phyloP scores from a whole-genome alignment of 2,329 filamentous ascomycete genomes.

The Fusarium gaditjirri region DNA sequence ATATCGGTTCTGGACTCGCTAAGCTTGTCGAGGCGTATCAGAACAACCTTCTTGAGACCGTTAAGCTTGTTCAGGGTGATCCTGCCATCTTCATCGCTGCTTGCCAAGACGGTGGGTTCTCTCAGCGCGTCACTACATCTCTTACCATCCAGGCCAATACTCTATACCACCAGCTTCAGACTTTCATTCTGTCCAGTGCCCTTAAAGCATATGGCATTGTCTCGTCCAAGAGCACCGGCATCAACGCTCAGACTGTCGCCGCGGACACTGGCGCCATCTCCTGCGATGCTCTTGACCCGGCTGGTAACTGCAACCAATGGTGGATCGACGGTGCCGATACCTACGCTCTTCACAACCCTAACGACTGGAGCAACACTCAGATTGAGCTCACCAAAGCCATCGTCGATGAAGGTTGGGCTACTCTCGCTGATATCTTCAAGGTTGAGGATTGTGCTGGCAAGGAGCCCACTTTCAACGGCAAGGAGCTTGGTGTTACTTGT shows the following conservation, averaged over 20 bases:
- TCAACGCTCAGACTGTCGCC: background rate
- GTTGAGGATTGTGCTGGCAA: conserved; percentile 24
- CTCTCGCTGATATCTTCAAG: conserved; percentile 9
- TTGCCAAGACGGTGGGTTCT: conserved; percentile 12
- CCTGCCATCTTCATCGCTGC: conserved; percentile 6
- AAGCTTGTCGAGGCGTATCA: conserved; percentile 16
- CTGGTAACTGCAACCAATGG: conserved; percentile 20
- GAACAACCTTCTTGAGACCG: conserved; percentile 15
- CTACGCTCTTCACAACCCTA: conserved; percentile 15
- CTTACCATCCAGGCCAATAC: conserved; percentile 22
- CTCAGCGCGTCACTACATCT: conserved; percentile 20
- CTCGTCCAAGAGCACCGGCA: conserved; percentile 4
- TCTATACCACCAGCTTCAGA: conserved; percentile 9
- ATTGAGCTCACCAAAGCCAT: conserved; percentile 11
- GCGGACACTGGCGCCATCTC: background rate
- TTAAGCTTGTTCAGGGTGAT: conserved; percentile 17
- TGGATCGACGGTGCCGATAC: conserved; percentile 7
- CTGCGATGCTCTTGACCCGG: background rate
- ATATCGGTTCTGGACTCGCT: background rate
- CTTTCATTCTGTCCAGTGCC: conserved; percentile 9
- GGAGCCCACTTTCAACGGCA: background rate
- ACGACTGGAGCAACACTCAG: conserved; percentile 15
- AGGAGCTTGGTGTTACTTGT: conserved; percentile 5
- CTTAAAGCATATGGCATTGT: conserved; percentile 17
- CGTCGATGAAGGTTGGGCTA: conserved; percentile 6